A percentile compares a stretch with the other conserved stretches of the same genome.
These are phyloP conservation scores for Colletotrichum australisinense DNA, from an alignment of 2,329 filamentous ascomycete species.

Conservation along the genomic window DNA sequence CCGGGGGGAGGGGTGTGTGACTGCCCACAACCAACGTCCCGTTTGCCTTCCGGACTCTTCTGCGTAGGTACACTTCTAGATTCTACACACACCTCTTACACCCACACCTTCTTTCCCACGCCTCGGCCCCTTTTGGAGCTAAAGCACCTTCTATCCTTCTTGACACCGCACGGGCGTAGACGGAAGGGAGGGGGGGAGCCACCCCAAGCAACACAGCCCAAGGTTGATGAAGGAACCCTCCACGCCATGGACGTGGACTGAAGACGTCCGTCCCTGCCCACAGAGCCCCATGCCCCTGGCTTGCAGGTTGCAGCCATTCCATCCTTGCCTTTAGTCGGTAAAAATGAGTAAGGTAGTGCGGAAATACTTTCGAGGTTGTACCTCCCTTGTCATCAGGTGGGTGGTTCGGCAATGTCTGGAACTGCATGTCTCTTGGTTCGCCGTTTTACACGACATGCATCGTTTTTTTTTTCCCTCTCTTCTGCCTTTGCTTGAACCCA, in stretches of 20 bases:
- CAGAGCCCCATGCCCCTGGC: conserved; percentile 37
- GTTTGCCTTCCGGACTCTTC: conserved; percentile 2
- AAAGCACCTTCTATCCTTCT: conserved; percentile 25
- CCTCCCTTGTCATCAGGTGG: conserved; percentile 7
- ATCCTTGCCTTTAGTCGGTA: conserved; percentile 10
- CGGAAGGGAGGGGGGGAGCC: neutral
- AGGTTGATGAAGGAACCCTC: conserved; percentile 13
- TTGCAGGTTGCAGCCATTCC: conserved; percentile 26
- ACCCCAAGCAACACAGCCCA: neutral
- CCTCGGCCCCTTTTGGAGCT: conserved; percentile 14
- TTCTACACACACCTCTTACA: conserved; percentile 10
- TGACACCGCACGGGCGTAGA: conserved; percentile 32
- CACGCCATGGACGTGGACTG: conserved; percentile 18
- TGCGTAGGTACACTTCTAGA: neutral
- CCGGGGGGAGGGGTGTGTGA: neutral
- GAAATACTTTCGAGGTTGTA: conserved; percentile 9
- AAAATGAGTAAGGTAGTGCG: neutral
- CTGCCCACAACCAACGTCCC: conserved; percentile 14
- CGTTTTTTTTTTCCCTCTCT: neutral
- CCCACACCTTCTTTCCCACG: conserved; percentile 20
- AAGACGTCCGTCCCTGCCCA: conserved; percentile 22
- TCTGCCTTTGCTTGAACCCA: neutral
- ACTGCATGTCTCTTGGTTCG: conserved; percentile 28
- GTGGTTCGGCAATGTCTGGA: neutral
- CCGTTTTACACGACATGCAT: conserved; percentile 35